Percentiles rank a stretch among this genome's conserved stretches.
These are phyloP conservation scores for Saururus chinensis DNA, from an alignment of 164 flowering plant genomes.

Conservation along the genomic window DNA sequence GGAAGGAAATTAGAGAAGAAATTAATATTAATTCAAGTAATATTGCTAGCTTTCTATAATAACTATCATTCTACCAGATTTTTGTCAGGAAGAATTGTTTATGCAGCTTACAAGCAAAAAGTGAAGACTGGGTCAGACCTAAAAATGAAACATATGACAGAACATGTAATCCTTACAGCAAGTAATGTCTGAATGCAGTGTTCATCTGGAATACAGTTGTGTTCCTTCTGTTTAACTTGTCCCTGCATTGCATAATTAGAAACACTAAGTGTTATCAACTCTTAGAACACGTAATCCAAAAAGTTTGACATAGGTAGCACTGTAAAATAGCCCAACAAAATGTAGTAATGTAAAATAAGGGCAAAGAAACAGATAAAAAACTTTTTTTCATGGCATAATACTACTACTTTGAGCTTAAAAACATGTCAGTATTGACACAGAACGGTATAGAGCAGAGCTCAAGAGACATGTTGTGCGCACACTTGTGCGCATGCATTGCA, in stretches of 20 bases:
- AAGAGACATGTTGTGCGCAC: no score
- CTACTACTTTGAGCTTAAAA: no score
- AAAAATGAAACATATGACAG: not conserved
- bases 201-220: slow-evolving; percentile 95
- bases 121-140: not conserved
- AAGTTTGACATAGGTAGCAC: not conserved
- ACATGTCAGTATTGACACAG: no score
- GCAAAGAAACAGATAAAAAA: no score
- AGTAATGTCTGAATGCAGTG: slow-evolving; percentile 87
- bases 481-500: no score
- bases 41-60: not conserved
- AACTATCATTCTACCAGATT: not conserved
- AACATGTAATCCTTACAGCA: slow-evolving; percentile 38
- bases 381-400: no score
- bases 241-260: slow-evolving; percentile 36
- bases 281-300: not conserved
- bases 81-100: not conserved
- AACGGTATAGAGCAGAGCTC: no score
- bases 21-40: no score
- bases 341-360: no score
- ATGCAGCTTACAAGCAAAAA: not conserved
- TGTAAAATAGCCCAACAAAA: no score
- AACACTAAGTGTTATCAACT: not conserved
- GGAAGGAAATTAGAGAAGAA: no score
- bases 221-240: slow-evolving; percentile 66